These are phyloP conservation scores for Teratosphaeria gauchensis DNA, from an alignment of 2,329 filamentous ascomycete species.

Conservation along the genomic window DNA sequence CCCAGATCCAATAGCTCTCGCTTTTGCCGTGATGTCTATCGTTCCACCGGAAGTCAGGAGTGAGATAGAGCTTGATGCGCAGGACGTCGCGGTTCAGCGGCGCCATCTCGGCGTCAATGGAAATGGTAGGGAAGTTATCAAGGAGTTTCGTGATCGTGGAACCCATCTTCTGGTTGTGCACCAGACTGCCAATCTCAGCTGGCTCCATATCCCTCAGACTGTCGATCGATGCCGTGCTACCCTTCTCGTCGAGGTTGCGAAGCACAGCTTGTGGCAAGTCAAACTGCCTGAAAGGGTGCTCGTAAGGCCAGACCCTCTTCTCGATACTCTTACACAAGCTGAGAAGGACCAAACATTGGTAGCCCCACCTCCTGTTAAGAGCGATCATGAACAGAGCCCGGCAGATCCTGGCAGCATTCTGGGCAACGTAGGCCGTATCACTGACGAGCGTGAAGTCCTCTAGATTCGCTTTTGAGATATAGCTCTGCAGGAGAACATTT, in stretches of 20 bases:
- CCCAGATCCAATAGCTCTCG: constrained; percentile 97
- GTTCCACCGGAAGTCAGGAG: constrained; percentile 89
- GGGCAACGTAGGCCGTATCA: constrained; percentile 87
- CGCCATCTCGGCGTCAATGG: constrained; percentile 86
- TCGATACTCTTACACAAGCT: constrained; percentile 96
- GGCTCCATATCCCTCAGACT: constrained; percentile 85
- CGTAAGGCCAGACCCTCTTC: constrained; percentile 87
- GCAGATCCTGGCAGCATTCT: constrained; percentile 91
- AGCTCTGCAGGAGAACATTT: constrained; percentile 87
- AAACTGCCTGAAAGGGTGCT: constrained; percentile 92
- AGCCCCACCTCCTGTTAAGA: constrained; percentile 87
- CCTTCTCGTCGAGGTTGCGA: constrained; percentile 74
- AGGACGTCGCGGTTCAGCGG: constrained; percentile 91
- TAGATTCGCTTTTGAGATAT: constrained; percentile 77
- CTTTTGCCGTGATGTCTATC: constrained; percentile 87
- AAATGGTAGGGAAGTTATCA: constrained; percentile 84
- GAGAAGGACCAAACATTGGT: constrained; percentile 83
- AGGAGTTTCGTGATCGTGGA: constrained; percentile 70
- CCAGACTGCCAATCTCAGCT: constrained; percentile 78
- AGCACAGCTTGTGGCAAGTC: constrained; percentile 77
- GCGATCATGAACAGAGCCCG: constrained; percentile 96
- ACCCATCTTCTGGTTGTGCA: constrained; percentile 85
- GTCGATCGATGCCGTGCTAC: constrained; percentile 64
- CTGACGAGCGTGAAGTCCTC: constrained; percentile 92
- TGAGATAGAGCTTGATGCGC: constrained; percentile 76